These are phyloP conservation scores for Macadamia integrifolia DNA, from an alignment of 164 flowering plant genomes.

Conservation along the genomic window DNA sequence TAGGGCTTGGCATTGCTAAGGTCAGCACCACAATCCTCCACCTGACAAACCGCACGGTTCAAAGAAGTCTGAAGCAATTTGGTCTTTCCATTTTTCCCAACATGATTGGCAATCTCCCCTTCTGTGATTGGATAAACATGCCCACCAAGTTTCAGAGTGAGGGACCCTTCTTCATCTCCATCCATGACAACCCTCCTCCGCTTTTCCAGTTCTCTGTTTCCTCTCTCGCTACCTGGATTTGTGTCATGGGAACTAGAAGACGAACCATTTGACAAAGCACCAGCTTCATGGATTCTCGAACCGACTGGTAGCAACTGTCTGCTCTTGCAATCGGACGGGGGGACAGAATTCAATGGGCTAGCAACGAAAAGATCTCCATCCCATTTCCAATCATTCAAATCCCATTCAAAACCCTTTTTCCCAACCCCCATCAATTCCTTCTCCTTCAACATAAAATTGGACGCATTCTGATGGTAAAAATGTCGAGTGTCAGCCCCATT, in stretches of 20 bases:
- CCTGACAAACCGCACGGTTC: slow-evolving; percentile 78
- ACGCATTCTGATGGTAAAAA: slow-evolving; percentile 30
- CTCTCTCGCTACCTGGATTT: slow-evolving; percentile 21
- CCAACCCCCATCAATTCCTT: slow-evolving; percentile 34
- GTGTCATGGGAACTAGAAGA: slow-evolving; percentile 32
- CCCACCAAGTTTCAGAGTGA: slow-evolving; percentile 70
- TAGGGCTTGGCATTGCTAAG: slow-evolving; percentile 77
- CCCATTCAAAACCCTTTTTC: slow-evolving; percentile 66
- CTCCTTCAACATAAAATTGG: slow-evolving; percentile 23
- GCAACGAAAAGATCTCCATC: slow-evolving; percentile 81
- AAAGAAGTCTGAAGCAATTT: slow-evolving; percentile 36
- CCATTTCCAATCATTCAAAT: slow-evolving; percentile 92
- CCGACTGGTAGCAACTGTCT: slow-evolving; percentile 45
- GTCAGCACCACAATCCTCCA: slow-evolving; percentile 73
- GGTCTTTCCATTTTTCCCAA: slow-evolving; percentile 48
- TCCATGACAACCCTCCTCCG: slow-evolving; percentile 43
- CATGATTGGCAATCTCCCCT: slow-evolving; percentile 33
- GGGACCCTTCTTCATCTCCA: slow-evolving; percentile 46
- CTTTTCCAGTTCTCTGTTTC: slow-evolving; percentile 48
- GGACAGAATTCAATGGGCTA: slow-evolving; percentile 36
- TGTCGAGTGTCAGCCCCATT: slow-evolving; percentile 38
- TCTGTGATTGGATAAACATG: slow-evolving; percentile 36
- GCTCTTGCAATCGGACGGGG: neutral
- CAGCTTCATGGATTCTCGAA: slow-evolving; percentile 20
- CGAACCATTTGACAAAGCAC: slow-evolving; percentile 21